Evolutionary conservation across 2,329 filamentous ascomycete genomes (phyloP).

Genomic region (Pseudogymnoascus sp.): DNA sequence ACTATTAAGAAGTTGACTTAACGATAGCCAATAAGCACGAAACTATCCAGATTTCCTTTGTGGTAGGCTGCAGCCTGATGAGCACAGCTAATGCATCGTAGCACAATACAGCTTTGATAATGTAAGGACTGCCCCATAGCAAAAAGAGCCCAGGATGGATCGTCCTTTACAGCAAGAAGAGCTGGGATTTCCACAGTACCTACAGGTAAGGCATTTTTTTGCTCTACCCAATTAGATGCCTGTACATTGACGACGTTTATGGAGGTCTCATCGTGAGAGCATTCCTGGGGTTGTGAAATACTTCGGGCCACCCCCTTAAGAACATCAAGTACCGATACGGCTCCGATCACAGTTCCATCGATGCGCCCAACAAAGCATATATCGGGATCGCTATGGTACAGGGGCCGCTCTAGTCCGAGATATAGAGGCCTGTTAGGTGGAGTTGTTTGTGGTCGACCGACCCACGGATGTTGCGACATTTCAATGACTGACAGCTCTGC

Average conservation of each 20-base stretch:
- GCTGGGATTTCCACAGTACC: neutral
- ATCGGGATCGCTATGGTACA: neutral
- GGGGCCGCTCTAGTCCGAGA: neutral
- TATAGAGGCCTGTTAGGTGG: neutral
- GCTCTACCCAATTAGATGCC: neutral
- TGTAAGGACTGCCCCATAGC: conserved; percentile 5
- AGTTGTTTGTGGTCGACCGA: neutral
- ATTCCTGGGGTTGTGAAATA: neutral
- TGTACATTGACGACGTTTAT: neutral
- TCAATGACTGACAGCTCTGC: neutral
- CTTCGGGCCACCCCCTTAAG: neutral
- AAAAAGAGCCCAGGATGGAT: neutral
- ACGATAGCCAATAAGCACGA: no score
- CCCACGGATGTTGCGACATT: neutral
- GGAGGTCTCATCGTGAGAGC: neutral
- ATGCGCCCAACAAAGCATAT: neutral
- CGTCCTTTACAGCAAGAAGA: neutral
- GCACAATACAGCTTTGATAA: no score
- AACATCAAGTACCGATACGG: neutral
- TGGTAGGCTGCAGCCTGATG: no score
- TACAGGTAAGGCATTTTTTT: neutral
- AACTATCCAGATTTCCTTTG: no score
- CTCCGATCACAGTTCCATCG: neutral
- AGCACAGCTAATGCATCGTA: no score
- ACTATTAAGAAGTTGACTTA: no score